Base-by-base conservation (phyloP, 371 early-diverging fungal species). In the Mucor circinelloides region DNA sequence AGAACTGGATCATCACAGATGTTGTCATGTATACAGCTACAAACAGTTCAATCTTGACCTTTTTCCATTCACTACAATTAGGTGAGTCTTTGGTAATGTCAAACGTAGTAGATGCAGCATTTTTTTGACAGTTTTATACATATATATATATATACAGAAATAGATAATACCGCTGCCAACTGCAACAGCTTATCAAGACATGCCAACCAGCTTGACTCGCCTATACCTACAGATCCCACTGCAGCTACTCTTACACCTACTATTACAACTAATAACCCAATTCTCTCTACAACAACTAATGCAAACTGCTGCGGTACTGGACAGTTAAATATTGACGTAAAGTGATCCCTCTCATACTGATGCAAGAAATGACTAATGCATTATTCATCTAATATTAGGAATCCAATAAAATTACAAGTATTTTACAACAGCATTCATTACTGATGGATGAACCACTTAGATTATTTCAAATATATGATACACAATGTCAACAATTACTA, bases 1-100 rank as follows among this genome's bases (percentile, higher is more conserved):
- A 38, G 42, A 46, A 64, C 21, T 88, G 81, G 73, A 71, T 74
- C 44, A 73, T 88, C 8, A 75, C 87, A 13, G 82, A 88, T 52
- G 74, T 87, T 1, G 84, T 86, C 28, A 84, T 87, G 84, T 84
- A 87, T 56, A 78, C 83, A 60, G 86, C 84, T 27, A 81, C 84
- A 25, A 76, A 83, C 55, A 79, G 79, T 21, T 74, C 82, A 13
- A 75, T 87, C 5, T 78, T 88, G 6, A 75, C 85, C 3, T 87
- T 86, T 61, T 88, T 87, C 64, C 87, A 88, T 68, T 73, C 62
- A 23, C 44, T 44, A 27, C 27, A 42, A 17, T 27, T 46, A 60
- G 60, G 60, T 60, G 17, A 42, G 44, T 38, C 40, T 57, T 56
- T 31, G 9, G 19, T 17, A 19, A 31, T 31, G 31, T 31, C 31